A percentile compares a stretch with the other conserved stretches of the same genome.
Evolutionary conservation across 1,284 basidiomycete species (phyloP).

Genomic region (Cystobasidium pallidum): DNA sequence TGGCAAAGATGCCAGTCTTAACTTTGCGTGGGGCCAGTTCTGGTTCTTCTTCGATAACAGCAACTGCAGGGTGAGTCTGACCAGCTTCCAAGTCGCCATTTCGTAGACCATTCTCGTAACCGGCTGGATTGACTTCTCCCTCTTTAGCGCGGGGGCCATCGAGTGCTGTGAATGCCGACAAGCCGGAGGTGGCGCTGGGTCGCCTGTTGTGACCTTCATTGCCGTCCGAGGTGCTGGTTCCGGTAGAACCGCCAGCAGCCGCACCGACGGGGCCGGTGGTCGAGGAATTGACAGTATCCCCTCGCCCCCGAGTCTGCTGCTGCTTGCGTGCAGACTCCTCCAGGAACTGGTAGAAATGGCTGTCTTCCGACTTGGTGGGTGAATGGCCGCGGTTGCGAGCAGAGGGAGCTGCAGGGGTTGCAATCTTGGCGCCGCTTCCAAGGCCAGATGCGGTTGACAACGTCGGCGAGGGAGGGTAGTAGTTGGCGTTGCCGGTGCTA

Average conservation of each 20-base stretch:
- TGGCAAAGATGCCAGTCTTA: constrained; percentile 9
- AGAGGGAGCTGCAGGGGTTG: not conserved
- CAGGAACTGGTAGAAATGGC: constrained; percentile 32
- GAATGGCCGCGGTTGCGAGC: constrained; percentile 28
- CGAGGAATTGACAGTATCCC: constrained; percentile 24
- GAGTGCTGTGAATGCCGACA: constrained; percentile 21
- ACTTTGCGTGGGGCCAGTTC: not conserved
- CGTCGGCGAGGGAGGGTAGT: constrained; percentile 27
- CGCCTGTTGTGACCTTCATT: constrained; percentile 16
- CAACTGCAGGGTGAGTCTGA: not conserved
- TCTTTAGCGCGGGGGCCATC: constrained; percentile 25
- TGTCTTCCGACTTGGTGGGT: constrained; percentile 39
- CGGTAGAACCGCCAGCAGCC: constrained; percentile 19
- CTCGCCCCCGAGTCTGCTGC: constrained; percentile 21
- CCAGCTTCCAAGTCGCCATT: constrained; percentile 20
- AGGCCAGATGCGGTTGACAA: constrained; percentile 17
- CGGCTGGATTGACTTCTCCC: constrained; percentile 22
- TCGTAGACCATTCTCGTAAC: not conserved
- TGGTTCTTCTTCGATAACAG: not conserved
- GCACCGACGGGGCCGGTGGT: not conserved
- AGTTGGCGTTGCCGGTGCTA: constrained; percentile 12
- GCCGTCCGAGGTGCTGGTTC: not conserved
- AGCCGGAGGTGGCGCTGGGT: constrained; percentile 12
- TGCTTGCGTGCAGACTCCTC: constrained; percentile 22
- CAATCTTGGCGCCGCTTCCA: constrained; percentile 8